These are phyloP conservation scores for Exophiala xenobiotica DNA, from an alignment of 2,329 filamentous ascomycete genomes.

Conservation along the genomic window DNA sequence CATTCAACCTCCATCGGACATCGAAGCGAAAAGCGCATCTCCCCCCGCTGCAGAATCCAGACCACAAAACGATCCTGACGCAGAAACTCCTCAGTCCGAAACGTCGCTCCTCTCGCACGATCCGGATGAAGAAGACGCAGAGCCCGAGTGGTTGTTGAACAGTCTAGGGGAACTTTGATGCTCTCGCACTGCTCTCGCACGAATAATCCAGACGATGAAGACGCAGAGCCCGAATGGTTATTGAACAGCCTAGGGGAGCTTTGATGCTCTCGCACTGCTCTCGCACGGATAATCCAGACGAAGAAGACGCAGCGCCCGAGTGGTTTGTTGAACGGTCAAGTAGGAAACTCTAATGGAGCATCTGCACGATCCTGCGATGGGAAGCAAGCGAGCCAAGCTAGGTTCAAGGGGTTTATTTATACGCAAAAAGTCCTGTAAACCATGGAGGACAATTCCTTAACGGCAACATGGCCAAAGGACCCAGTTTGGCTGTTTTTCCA, in stretches of 20 bases:
- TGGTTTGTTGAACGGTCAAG: constrained; percentile 50
- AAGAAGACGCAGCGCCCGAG: constrained; percentile 64
- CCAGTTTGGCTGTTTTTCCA: too few species aligned
- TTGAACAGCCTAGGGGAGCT: constrained; percentile 32
- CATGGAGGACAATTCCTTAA: too few species aligned
- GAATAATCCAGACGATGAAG: constrained; percentile 57
- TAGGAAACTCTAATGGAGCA: constrained; percentile 3
- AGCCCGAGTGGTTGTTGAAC: constrained; percentile 60
- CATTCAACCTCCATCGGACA: too few species aligned
- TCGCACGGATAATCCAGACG: constrained; percentile 48
- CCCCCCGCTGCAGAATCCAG: constrained; percentile 2
- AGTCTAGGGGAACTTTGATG: constrained; percentile 17
- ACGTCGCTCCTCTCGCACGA: constrained; percentile 54
- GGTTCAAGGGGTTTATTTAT: too few species aligned
- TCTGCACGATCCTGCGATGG: too few species aligned
- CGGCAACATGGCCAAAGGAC: too few species aligned
- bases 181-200: neutral
- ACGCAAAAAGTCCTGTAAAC: too few species aligned
- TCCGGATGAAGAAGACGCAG: constrained; percentile 64
- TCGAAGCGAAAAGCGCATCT: neutral
- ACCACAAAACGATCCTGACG: neutral
- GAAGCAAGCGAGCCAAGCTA: too few species aligned
- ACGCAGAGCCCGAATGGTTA: constrained; percentile 65
- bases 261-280: neutral
- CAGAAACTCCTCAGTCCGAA: neutral